Base-by-base conservation (phyloP, 495 filamentous ascomycete genomes). In the Penicillium longicatenatum region DNA sequence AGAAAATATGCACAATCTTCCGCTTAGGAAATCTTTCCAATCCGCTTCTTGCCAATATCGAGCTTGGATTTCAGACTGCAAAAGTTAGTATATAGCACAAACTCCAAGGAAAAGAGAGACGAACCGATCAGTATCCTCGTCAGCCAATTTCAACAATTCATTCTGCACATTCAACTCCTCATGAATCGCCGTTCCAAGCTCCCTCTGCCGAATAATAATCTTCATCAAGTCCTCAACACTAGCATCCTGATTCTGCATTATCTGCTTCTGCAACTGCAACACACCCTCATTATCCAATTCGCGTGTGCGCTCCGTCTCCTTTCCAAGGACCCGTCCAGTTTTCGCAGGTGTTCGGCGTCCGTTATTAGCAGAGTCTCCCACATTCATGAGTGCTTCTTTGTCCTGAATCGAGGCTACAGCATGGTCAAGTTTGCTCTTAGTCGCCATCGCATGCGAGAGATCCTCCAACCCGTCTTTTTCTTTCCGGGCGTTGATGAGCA, bases 251-350 rank as follows among this genome's bases (percentile, higher is more conserved):
- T 93, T 86, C 39, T 82, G 54, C 85, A 98, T 95, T 69, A 88
- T 83, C 70, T 93, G 85, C 57, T 82, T 75, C 70, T 97, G 92
- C 67, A 98, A 70, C 79, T 92, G 86, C 67, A 97, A 58, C 41
- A 99, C 89, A 0, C 93, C 94, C 30, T 84, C 75, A 65, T 99
- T 99, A 67, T 97, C 94, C 55, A 94, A 74, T 75, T 96, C 92
- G 39, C 93, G 76, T 45, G 94, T 98, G 55, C 82, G 79, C 56
- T 92, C 90, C 42, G 91, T 98, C 72, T 99, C 94, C 45, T 88
- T 87, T 0, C 95, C 95, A 6, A 98, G 78, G 4, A 97, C 89
- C 21, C 93, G 70, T 6, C 91, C 84, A 6, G 83, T 62, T 46
- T 71, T 60, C 9, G 60, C 56, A 33, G 71, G 61, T 19, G 65